Evolutionary conservation across 2,329 filamentous ascomycete species (phyloP).

Genomic region (Calonectria pauciramosa): DNA sequence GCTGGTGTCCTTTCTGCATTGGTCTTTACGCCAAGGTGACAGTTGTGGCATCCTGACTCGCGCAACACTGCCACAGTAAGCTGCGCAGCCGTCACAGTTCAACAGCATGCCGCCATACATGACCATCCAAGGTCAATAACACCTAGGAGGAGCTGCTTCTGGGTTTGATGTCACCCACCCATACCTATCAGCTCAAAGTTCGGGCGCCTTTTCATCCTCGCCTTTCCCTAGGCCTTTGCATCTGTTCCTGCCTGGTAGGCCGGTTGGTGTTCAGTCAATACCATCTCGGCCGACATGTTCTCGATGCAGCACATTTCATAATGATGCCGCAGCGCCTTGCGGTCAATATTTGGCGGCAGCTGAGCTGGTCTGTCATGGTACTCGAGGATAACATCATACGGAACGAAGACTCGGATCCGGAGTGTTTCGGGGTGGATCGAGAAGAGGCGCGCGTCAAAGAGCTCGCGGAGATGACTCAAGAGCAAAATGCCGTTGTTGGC

Average conservation of each 20-base stretch:
- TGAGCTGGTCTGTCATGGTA: background rate
- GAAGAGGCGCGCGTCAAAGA: conserved; percentile 37
- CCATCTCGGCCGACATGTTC: background rate
- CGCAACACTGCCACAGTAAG: background rate
- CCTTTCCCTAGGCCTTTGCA: background rate
- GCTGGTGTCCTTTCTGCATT: background rate
- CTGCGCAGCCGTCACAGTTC: background rate
- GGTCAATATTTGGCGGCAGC: background rate
- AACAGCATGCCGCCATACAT: background rate
- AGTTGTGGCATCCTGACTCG: background rate
- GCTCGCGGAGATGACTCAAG: conserved; percentile 34
- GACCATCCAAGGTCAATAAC: background rate
- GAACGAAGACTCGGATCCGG: conserved; percentile 25
- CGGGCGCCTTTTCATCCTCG: background rate
- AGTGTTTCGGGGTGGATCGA: conserved; percentile 41
- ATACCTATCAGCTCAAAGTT: background rate
- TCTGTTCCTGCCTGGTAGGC: background rate
- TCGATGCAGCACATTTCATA: conserved; percentile 6
- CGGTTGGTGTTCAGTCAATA: background rate
- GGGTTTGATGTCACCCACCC: background rate
- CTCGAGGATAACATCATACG: background rate
- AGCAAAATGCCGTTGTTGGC: conserved; percentile 35
- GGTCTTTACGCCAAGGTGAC: background rate
- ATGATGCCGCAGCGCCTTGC: background rate
- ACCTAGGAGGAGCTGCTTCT: background rate